Evolutionary conservation across 768 basidiomycete genomes (phyloP).

Genomic region (Leccinum uliginosum): DNA sequence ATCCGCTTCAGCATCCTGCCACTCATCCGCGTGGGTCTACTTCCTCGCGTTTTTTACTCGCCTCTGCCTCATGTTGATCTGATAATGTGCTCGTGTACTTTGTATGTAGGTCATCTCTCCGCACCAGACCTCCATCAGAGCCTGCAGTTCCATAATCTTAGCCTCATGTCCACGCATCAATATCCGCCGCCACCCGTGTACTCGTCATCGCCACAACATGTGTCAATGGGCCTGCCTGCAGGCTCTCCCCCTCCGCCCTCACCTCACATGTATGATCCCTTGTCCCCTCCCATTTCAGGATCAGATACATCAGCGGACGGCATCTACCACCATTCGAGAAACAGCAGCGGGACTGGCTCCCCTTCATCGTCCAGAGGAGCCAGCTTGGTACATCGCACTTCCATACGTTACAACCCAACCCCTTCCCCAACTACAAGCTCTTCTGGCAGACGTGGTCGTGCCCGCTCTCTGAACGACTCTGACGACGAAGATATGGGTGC

Average conservation of each 20-base stretch:
- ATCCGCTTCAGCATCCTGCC: conserved; percentile 54
- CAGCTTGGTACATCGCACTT: conserved; percentile 69
- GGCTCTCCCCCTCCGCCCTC: conserved; percentile 72
- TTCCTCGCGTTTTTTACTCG: conserved; percentile 38
- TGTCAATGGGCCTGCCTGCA: conserved; percentile 55
- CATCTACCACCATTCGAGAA: conserved; percentile 68
- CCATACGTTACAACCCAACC: conserved; percentile 73
- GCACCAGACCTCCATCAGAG: conserved; percentile 66
- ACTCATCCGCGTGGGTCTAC: conserved; percentile 71
- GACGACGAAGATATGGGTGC: conserved; percentile 75
- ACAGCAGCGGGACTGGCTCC: conserved; percentile 70
- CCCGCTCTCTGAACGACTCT: conserved; percentile 67
- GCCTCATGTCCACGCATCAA: conserved; percentile 66
- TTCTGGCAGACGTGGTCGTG: conserved; percentile 59
- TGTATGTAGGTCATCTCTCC: conserved; percentile 57
- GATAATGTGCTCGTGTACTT: conserved; percentile 52
- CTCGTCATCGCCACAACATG: conserved; percentile 62
- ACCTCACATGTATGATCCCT: conserved; percentile 77
- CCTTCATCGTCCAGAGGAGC: conserved; percentile 73
- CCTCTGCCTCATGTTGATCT: conserved; percentile 60
- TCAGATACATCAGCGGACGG: conserved; percentile 87
- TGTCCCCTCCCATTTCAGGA: conserved; percentile 83
- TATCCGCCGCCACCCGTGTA: conserved; percentile 58
- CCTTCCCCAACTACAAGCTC: conserved; percentile 75
- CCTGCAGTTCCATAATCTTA: conserved; percentile 56